A percentile compares a stretch with the other conserved stretches of the same genome.
Conservation (phyloP, 768 basidiomycete genomes). For the Nevesoporus exiguus region DNA sequence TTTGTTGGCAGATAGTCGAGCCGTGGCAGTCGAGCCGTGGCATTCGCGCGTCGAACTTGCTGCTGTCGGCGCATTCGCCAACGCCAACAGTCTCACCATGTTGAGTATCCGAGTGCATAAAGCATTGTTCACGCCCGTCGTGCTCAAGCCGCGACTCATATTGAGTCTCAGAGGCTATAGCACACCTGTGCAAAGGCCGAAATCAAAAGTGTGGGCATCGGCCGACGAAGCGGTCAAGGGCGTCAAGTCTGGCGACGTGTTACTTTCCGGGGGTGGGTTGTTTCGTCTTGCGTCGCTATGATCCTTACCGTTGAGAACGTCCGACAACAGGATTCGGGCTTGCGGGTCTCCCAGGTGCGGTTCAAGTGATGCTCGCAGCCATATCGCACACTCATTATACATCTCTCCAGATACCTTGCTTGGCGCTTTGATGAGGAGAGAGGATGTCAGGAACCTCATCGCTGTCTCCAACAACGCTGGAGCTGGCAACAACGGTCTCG, state of each 20-base stretch:
- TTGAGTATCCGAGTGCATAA: slow-evolving; percentile 15
- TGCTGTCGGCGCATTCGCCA: not conserved
- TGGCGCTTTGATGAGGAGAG: slow-evolving; percentile 67
- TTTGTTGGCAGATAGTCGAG: too few species aligned
- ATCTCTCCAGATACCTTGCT: slow-evolving; percentile 69
- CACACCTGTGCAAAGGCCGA: slow-evolving; percentile 25
- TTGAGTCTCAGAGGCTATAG: slow-evolving; percentile 26
- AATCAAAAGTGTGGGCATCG: slow-evolving; percentile 73
- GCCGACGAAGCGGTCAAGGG: slow-evolving; percentile 81
- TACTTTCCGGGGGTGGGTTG: slow-evolving; percentile 77
- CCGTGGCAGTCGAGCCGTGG: too few species aligned
- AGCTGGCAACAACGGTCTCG: slow-evolving; percentile 63
- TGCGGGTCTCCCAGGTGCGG: slow-evolving; percentile 79
- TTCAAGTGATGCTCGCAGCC: not conserved
- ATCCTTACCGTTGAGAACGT: not conserved
- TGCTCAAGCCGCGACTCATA: slow-evolving; percentile 16
- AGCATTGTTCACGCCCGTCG: slow-evolving; percentile 14
- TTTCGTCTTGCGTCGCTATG: not conserved
- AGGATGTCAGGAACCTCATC: slow-evolving; percentile 70
- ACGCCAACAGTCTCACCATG: slow-evolving; percentile 22
- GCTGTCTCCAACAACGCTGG: slow-evolving; percentile 91
- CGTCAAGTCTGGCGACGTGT: slow-evolving; percentile 72
- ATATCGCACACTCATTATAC: not conserved
- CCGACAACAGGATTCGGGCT: slow-evolving; percentile 72
- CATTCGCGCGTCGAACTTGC: too few species aligned